Base-by-base conservation (phyloP, 345 rosid species). In the Euphorbia tirucalli region DNA sequence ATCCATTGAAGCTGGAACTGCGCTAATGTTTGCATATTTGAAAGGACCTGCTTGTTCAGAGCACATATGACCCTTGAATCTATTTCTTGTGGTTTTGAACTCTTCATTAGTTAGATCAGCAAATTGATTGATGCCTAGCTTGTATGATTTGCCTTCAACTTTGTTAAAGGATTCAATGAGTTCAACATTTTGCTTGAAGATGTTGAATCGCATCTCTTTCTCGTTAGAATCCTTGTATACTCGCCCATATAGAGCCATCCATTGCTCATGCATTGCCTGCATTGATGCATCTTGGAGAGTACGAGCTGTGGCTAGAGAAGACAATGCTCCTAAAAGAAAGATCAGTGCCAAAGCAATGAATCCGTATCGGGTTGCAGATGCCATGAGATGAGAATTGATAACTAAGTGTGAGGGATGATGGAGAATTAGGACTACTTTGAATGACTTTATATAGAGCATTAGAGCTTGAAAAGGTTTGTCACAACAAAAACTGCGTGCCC, bases 51-150 rank as follows among this genome's bases (percentile, higher is more conserved):
- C 28, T 3, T 71, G 69, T 62, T 52, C 24, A 62, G 75, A 35
- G 31, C 69, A 63, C 28, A 71, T 63, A 52, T 71, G 69, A 2
- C 68, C 68, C 62, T 72, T 72, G 30, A 50, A 62, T 37, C 69
- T 63, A 6, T 63, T 52, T 27, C 69, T 24, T 7, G 75, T 46
- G 11, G 68, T 25, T 50, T 71, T 62, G 52, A 71, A 62, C 27
- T 71, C 69, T 22, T 71, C 75, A 18, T 62, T 71, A 7, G 69
- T 52, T 5, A 71, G 69, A 71, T 71, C 75, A 22, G 69, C 75
- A 52, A 62, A 62, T 4, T 62, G 68, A 49, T 71, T 50, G 31
- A 62, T 54, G 3, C 61, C 68, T 11, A 71, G 22, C 15, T 71
- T 71, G 68, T 62, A 62, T 49, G 60, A n/a, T 27, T 52, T 62